Percentiles rank a stretch among this genome's conserved stretches.
phyloP scores from a whole-genome alignment of 495 filamentous ascomycete species.

The Lasiosphaeris hirsuta region DNA sequence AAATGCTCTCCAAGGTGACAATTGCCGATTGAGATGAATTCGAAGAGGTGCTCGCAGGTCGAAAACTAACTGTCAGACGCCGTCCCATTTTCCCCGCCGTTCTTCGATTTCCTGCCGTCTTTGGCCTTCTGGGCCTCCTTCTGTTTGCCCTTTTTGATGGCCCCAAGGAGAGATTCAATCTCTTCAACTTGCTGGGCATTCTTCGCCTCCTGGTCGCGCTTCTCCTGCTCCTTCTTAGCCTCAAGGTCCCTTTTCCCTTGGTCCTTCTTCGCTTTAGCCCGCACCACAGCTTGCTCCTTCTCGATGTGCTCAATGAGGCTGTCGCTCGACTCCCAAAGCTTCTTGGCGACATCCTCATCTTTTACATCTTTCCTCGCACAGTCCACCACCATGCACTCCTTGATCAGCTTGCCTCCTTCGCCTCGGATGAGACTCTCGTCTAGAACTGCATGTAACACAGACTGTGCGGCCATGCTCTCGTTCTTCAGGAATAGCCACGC shows the following conservation, averaged over 20 bases:
- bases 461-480: constrained; percentile 76
- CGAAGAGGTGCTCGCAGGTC: background rate
- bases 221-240: constrained; percentile 36
- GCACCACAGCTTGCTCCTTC: constrained; percentile 77
- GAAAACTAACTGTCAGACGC: background rate
- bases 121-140: constrained; percentile 28
- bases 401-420: constrained; percentile 67
- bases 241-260: constrained; percentile 40
- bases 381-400: constrained; percentile 79
- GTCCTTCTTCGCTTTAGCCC: constrained; percentile 54
- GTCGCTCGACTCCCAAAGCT: constrained; percentile 86
- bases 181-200: constrained; percentile 36
- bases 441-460: constrained; percentile 81
- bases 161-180: constrained; percentile 39
- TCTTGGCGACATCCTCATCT: constrained; percentile 73
- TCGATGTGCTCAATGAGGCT: constrained; percentile 78
- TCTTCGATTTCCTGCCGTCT: constrained; percentile 14
- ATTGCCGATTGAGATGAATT: too few species aligned
- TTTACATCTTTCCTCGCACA: constrained; percentile 69
- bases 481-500: constrained; percentile 90
- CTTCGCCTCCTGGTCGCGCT: constrained; percentile 22
- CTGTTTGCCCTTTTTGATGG: constrained; percentile 42
- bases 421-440: constrained; percentile 63
- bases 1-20: too few species aligned
- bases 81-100: constrained; percentile 12